phyloP scores from a whole-genome alignment of 129 eudicot species.

The Apium graveolens region DNA sequence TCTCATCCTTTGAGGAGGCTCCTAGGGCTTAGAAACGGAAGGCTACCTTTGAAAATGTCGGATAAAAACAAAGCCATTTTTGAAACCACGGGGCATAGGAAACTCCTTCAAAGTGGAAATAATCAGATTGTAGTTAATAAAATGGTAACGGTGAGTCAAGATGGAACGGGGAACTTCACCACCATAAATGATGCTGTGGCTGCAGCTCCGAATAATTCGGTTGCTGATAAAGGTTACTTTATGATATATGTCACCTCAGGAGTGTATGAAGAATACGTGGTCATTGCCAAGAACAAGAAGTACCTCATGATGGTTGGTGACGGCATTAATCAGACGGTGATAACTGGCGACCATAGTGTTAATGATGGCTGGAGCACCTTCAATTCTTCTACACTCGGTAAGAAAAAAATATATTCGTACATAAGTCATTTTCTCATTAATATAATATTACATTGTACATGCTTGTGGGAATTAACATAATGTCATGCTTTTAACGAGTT shows the following conservation, averaged over 20 bases:
- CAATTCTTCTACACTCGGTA: slow-evolving; percentile 3
- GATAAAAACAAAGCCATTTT: slow-evolving; percentile 7
- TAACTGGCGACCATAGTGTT: slow-evolving; percentile 1
- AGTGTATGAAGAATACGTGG: slow-evolving; percentile 2
- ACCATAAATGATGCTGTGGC: slow-evolving; percentile 5
- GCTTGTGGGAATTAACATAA: neutral
- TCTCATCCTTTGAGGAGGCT: slow-evolving; percentile 7
- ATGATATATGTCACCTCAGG: neutral
- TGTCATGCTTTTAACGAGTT: neutral
- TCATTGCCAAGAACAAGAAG: neutral
- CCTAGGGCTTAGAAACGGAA: slow-evolving; percentile 2
- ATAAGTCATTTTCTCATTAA: neutral
- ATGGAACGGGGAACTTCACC: slow-evolving; percentile 2
- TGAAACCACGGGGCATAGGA: neutral
- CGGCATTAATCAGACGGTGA: slow-evolving; percentile 3
- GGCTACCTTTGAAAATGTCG: slow-evolving; percentile 24
- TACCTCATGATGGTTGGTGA: slow-evolving; percentile 1
- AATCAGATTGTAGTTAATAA: slow-evolving; percentile 5
- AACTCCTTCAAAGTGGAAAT: slow-evolving; percentile 8
- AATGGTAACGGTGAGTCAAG: neutral
- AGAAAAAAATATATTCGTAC: too few relatives aligned
- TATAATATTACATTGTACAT: neutral
- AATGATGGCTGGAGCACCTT: slow-evolving; percentile 7
- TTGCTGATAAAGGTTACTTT: neutral
- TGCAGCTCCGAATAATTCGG: neutral